Evolutionary conservation across 306 rosid species (phyloP), one percentile per base, ranked within the genome.

Genomic region (Vigna radiata): DNA sequence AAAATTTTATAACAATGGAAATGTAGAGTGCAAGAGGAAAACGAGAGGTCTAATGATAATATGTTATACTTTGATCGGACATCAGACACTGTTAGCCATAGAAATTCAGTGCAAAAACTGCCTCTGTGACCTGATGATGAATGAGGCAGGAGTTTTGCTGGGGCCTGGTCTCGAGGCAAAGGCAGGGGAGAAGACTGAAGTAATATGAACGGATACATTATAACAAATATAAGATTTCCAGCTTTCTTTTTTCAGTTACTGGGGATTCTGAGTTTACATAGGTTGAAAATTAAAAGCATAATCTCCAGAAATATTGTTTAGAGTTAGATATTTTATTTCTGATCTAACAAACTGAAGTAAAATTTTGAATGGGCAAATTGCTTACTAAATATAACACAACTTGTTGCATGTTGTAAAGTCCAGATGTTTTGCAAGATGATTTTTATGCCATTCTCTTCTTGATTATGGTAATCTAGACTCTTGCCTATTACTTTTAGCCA

Each of bases 401-500:
- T 50, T n/a, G 19, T 52, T 77, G 49, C 31, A 18, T 73, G 68
- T 36, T 58, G 52, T 43, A 6, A 73, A 18, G 23, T 73, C 6
- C 0, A 2, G 8, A 65, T 54, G 23, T 54, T 43, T 44, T 29
- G 52, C 54, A 37, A 47, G 43, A 37, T 62, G 46, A 59, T n/a
- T 46, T 15, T 59, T 63, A 7, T 50, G 47, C 66, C 25, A 27
- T 17, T 52, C 37, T 36, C 36, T 23, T 65, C 5, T n/a, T 56
- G 43, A 31, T 61, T 37, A 37, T 49, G 19, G 14, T 49, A 37
- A 79, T 21, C 19, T 61, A 33, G 19, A 31, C 19, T 80, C 8
- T 33, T 72, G 11, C 55, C 59, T 79, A 17, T 15, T 46, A 23
- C 60, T 54, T 31, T 63, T 50, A 5, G 47, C 17, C 27, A 53